These are phyloP conservation scores for Claviceps monticola DNA, from an alignment of 2,329 filamentous ascomycete genomes.

Conservation along the genomic window DNA sequence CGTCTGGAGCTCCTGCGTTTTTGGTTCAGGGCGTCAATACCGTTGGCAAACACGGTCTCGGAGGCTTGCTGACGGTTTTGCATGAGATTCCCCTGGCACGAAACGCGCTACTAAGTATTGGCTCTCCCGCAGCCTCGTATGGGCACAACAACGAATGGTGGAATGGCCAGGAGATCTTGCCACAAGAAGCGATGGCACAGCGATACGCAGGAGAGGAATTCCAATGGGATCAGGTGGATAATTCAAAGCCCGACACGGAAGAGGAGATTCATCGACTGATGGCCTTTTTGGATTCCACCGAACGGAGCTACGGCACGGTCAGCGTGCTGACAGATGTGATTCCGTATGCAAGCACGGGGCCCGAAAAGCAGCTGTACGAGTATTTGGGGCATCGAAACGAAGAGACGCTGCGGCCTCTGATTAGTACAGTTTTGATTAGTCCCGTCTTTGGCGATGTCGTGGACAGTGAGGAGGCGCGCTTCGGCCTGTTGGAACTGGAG, in stretches of 20 bases:
- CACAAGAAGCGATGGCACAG: conserved; percentile 21
- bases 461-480: conserved; percentile 21
- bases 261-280: conserved; percentile 48
- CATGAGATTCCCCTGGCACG: conserved; percentile 45
- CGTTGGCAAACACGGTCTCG: conserved; percentile 29
- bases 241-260: conserved; percentile 24
- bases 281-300: conserved; percentile 47
- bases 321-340: conserved; percentile 30
- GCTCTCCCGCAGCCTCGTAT: conserved; percentile 30
- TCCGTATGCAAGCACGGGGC: conserved; percentile 18
- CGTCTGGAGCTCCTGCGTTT: conserved; percentile 33
- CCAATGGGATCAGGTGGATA: conserved; percentile 16
- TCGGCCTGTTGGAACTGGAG: conserved; percentile 29
- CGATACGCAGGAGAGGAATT: conserved; percentile 18
- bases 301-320: conserved; percentile 44
- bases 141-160: conserved; percentile 47
- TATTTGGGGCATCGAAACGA: conserved; percentile 20
- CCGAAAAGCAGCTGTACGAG: conserved; percentile 31
- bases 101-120: conserved; percentile 37
- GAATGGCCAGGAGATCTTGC: conserved; percentile 39
- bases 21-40: conserved; percentile 25
- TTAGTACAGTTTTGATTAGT: conserved; percentile 17
- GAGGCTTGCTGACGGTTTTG: conserved; percentile 42
- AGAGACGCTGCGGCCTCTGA: conserved; percentile 17
- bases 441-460: conserved; percentile 17